These are phyloP conservation scores for Plectranthus barbatus DNA, from an alignment of 257 asterid genomes.

Conservation along the genomic window DNA sequence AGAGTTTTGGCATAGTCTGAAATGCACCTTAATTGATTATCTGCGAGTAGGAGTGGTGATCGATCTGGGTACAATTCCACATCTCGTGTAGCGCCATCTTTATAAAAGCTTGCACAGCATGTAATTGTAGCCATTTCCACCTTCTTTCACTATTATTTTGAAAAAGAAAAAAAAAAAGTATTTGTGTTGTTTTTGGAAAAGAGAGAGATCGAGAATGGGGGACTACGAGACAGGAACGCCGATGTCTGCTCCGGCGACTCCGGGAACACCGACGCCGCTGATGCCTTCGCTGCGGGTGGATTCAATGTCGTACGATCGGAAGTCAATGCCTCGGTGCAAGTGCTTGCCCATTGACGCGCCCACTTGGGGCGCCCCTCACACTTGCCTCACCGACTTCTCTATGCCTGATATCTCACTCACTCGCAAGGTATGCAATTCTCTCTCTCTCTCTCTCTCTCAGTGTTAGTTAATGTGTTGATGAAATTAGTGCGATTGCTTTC, in stretches of 20 bases:
- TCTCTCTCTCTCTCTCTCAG: neutral
- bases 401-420: conserved; percentile 72
- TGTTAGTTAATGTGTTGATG: neutral
- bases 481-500: neutral
- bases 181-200: neutral
- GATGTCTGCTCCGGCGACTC: conserved; percentile 73
- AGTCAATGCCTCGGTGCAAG: conserved; percentile 92
- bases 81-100: conserved; percentile 27
- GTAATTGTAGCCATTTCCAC: conserved; percentile 24
- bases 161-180: neutral
- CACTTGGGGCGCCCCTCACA: conserved; percentile 71
- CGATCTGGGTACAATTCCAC: conserved; percentile 34
- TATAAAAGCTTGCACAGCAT: conserved; percentile 31
- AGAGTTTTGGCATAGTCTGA: neutral
- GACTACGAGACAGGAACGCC: conserved; percentile 49
- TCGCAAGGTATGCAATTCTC: conserved; percentile 52
- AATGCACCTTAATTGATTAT: neutral
- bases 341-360: conserved; percentile 71
- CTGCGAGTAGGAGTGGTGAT: neutral
- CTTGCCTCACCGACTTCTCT: conserved; percentile 59
- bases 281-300: conserved; percentile 55
- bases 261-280: conserved; percentile 80
- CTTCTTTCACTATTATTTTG: neutral
- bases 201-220: conserved; percentile 25
- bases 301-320: conserved; percentile 65